A percentile compares a stretch with the other conserved stretches of the same genome.
These are phyloP conservation scores for Nakataea oryzae DNA, from an alignment of 2,329 filamentous ascomycete species.

Conservation along the genomic window DNA sequence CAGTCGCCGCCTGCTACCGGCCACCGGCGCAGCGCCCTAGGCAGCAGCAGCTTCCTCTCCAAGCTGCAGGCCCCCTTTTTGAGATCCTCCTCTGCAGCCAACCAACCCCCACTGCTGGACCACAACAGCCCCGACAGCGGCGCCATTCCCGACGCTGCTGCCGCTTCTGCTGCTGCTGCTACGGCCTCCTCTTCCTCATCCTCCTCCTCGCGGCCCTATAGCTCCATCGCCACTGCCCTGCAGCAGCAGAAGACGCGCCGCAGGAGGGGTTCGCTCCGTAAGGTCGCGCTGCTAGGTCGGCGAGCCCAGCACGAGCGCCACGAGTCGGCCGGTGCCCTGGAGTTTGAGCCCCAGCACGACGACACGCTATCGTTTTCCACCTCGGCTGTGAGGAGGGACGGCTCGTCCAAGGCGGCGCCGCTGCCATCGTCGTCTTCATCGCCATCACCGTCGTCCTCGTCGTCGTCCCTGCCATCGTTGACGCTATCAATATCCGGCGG, in stretches of 20 bases:
- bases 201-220: background rate
- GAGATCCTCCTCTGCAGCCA: background rate
- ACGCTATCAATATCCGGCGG: background rate
- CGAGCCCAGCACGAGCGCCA: constrained; percentile 52
- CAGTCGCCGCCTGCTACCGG: constrained; percentile 1
- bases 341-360: constrained; percentile 8
- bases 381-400: background rate
- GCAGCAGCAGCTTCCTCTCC: background rate
- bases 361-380: background rate
- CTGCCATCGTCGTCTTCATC: background rate
- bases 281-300: constrained; percentile 73
- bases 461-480: background rate
- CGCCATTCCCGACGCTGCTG: background rate
- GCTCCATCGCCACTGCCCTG: constrained; percentile 20
- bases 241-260: constrained; percentile 48
- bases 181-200: too few relatives aligned
- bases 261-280: constrained; percentile 75
- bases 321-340: constrained; percentile 20
- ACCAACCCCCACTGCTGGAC: background rate
- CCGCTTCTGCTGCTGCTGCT: background rate
- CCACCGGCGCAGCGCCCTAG: background rate
- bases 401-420: background rate
- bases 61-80: constrained; percentile 1
- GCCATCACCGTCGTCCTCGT: background rate
- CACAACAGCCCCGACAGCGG: background rate